phyloP scores from a whole-genome alignment of 495 filamentous ascomycete genomes.

The Trichodelitschia bisporula region DNA sequence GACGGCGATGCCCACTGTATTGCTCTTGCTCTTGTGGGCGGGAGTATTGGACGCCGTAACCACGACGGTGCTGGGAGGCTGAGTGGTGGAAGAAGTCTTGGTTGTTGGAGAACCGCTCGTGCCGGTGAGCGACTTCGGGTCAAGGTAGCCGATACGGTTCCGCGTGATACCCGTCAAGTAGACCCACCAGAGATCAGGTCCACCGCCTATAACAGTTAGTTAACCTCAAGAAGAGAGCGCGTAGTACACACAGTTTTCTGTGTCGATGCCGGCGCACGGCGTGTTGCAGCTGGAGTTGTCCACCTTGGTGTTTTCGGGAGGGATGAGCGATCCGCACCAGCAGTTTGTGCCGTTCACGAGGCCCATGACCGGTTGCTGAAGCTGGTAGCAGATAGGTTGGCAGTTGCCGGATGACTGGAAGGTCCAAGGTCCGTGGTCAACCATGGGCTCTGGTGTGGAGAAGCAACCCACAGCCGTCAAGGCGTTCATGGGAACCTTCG shows the following conservation, averaged over 20 bases:
- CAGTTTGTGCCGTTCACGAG: conserved; percentile 23
- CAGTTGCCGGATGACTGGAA: conserved; percentile 21
- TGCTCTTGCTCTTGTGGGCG: conserved; percentile 19
- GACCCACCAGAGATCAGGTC: conserved; percentile 19
- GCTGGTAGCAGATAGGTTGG: conserved; percentile 14
- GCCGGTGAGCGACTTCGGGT: conserved; percentile 1
- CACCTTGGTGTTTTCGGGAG: conserved; percentile 21
- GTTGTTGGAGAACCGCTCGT: conserved; percentile 2
- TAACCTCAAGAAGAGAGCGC: neutral
- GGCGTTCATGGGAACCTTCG: too few species aligned
- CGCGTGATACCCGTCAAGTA: conserved; percentile 23
- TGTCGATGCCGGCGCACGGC: conserved; percentile 27
- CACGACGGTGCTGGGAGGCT: too few species aligned
- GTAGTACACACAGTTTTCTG: conserved; percentile 28
- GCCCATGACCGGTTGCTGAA: conserved; percentile 16
- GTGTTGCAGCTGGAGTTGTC: conserved; percentile 27
- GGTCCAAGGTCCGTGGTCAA: conserved; percentile 12
- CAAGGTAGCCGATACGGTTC: conserved; percentile 7
- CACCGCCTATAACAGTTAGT: conserved; percentile 27
- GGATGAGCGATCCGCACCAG: conserved; percentile 35
- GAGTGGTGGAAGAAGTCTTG: conserved; percentile 1
- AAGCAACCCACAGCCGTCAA: conserved; percentile 20
- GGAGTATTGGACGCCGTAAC: conserved; percentile 4
- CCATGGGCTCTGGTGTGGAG: conserved; percentile 12
- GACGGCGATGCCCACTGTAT: conserved; percentile 57